Base-by-base conservation (phyloP, 2,329 filamentous ascomycete species). In the Grosmannia serpens region DNA sequence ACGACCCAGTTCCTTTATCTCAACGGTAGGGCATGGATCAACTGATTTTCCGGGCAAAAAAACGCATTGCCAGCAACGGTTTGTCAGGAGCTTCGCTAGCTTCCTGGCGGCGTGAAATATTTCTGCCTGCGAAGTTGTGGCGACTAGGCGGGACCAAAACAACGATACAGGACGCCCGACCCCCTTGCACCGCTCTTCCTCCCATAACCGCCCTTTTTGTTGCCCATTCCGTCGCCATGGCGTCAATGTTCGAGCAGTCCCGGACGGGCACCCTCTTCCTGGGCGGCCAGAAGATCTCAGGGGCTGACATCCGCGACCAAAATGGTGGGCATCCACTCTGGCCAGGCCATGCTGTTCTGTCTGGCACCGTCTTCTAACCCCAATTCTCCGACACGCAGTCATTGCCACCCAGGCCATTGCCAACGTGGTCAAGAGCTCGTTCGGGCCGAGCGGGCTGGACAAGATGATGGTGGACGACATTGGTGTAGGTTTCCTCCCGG, bases 401-500 rank as follows among this genome's bases (percentile, higher is more conserved):
- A 84, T 91, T 66, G 94, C 94, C 65, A 97, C 94, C 52, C 91
- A 96, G 73, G 91, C 92, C 60, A 97, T 99, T 69, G 88, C 94
- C 68, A 99, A 97, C 84, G 91, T 99, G 61, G 91, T 99, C 73
- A 97, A 96, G 80, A 96, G 89, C 74, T 99, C 94, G 20, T 99
- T 99, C 71, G 94, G 94, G 58, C 94, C 94, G 56, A 96, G 90
- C 62, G 94, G 94, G 54, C 82, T 99, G 65, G 94, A 99, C 73
- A 99, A 99, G 83, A 99, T 99, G 94, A 97, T 99, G 94, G 94
- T 99, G 67, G 94, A 99, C 76, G 94, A 99, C 72, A 97, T 99
- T 73, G 94, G 94, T 70, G 87, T 90, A 83, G 67, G 44, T 51
- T 44, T 20, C n/a, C 41, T n/a, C n/a, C n/a, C n/a, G n/a, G n/a